Evolutionary conservation across 2,329 filamentous ascomycete genomes (phyloP), one percentile per base, ranked within the genome.

Genomic region (Paracamarosporium sp.): DNA sequence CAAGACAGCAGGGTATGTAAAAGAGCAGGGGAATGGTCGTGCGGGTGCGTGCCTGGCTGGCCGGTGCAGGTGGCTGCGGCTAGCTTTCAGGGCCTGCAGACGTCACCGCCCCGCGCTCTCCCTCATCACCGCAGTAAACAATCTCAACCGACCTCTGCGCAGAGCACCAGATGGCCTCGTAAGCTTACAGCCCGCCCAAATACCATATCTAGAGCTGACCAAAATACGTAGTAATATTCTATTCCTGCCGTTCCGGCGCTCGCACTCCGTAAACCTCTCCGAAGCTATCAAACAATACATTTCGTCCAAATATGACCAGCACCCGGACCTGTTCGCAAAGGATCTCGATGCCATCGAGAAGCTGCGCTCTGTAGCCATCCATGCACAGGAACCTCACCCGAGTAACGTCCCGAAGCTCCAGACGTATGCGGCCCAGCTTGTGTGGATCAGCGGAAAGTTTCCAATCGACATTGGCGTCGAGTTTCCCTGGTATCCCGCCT

Each of bases 261-360:
- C 93, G 50, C 88, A 90, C 63, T 85, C 89, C 56, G 83, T 97
- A 38, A 90, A 90, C 57, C 85, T 98, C 60, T 90, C 91, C 54
- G 83, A 87, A 60, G 90, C 93, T 48, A 93, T 99, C 75, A 92
- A 91, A 64, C 89, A 95, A 75, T 98, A 99, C 81, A 98, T 99
- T 72, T 96, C 93, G 60, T 90, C 88, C 77, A 97, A 98, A 84
- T 98, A 98, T 89, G 94, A 98, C 78, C 95, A 99, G 76, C 94
- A 97, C 74, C 94, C 95, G 31, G 93, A 97, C 77, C 96, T 97
- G 90, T 99, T 99, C 78, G 87, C 88, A 62, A 86, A 91, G 63
- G 95, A 99, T 80, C 87, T 97, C 57, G 88, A 93, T 72, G 86
- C 90, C 64, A 93, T 99, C 70, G 93, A 98, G 73, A 83, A 86